phyloP scores from a whole-genome alignment of 768 basidiomycete species.

The Rossbeevera mucosa region DNA sequence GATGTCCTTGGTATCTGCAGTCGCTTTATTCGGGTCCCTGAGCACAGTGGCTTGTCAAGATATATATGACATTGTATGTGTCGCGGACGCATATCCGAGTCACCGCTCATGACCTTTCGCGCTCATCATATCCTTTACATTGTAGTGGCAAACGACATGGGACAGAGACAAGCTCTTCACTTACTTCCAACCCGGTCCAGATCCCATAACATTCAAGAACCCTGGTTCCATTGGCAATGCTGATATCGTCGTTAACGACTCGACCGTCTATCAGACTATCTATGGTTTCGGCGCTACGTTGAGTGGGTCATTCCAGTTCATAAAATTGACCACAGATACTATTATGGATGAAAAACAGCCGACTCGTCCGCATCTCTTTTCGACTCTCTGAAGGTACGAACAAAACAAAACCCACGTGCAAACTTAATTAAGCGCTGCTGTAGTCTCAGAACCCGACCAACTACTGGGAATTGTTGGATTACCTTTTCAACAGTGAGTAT shows the following conservation, averaged over 20 bases:
- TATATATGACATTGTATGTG: constrained; percentile 50
- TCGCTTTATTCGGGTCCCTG: constrained; percentile 17
- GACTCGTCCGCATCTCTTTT: constrained; percentile 65
- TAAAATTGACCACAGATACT: background rate
- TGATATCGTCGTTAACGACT: constrained; percentile 59
- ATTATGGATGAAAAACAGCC: constrained; percentile 36
- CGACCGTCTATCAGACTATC: constrained; percentile 53
- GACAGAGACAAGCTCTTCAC: constrained; percentile 28
- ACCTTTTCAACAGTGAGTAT: constrained; percentile 47
- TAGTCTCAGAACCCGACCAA: constrained; percentile 49
- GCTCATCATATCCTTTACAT: too few species aligned
- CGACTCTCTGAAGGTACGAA: constrained; percentile 59
- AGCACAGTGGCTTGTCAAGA: constrained; percentile 40
- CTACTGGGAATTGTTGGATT: constrained; percentile 55
- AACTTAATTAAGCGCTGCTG: background rate
- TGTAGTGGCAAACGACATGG: constrained; percentile 54
- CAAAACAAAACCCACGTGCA: background rate
- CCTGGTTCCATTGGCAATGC: constrained; percentile 55
- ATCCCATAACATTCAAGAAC: constrained; percentile 29
- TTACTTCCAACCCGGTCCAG: constrained; percentile 27
- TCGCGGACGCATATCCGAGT: background rate
- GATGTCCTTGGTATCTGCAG: constrained; percentile 16
- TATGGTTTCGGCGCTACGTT: constrained; percentile 64
- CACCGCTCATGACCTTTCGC: too few species aligned
- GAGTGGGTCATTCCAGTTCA: constrained; percentile 38